These are phyloP conservation scores for Pythium insidiosum DNA, from an alignment of 352 stramenopile species.

Conservation along the genomic window DNA sequence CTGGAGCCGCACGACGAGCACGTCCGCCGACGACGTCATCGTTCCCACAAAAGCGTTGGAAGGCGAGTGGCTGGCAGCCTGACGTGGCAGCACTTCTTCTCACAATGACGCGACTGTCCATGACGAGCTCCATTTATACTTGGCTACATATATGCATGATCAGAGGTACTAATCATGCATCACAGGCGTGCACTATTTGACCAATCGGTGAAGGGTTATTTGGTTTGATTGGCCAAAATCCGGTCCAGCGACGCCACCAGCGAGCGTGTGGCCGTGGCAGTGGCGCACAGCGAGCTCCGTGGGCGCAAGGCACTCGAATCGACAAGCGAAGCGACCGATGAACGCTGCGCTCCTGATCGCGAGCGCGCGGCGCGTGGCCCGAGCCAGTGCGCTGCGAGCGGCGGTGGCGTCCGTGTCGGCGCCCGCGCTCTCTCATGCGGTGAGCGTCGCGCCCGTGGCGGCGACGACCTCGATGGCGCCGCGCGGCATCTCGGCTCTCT, in stretches of 20 bases:
- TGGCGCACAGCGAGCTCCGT: constrained; percentile 14
- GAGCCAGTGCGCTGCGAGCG: background rate
- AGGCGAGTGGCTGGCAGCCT: too few species aligned
- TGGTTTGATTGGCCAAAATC: background rate
- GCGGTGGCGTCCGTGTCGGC: constrained; percentile 5
- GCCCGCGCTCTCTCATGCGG: too few species aligned
- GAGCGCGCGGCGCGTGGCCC: constrained; percentile 11
- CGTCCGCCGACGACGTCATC: too few species aligned
- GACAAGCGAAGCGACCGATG: constrained; percentile 10
- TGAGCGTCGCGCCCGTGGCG: too few species aligned
- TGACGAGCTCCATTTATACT: too few species aligned
- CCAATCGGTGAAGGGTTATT: background rate
- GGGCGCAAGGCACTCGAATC: background rate
- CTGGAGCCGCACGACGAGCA: constrained; percentile 2
- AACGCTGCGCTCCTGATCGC: constrained; percentile 35
- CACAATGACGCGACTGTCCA: too few species aligned
- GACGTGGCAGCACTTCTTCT: too few species aligned
- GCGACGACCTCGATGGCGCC: too few species aligned
- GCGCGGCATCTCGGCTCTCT: too few species aligned
- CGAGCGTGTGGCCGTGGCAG: constrained; percentile 3
- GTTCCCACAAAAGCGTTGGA: too few species aligned
- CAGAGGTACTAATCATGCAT: background rate
- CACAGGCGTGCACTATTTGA: background rate
- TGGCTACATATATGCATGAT: background rate
- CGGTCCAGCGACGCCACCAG: too few species aligned